Conservation (phyloP, 2,329 filamentous ascomycete genomes). For the Penicillium sp. region DNA sequence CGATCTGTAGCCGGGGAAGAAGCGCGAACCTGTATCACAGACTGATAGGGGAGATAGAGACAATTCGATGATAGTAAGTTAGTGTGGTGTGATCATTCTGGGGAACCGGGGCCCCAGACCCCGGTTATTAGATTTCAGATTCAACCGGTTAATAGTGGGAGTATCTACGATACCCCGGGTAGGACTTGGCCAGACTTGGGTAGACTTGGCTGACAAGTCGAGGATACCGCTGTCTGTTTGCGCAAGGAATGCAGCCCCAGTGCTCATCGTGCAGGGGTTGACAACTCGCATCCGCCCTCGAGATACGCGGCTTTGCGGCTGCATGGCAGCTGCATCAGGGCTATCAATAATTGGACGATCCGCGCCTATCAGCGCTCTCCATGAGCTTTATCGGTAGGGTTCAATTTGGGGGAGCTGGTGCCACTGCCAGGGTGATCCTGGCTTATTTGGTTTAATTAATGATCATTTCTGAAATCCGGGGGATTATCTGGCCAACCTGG, state of each 20-base stretch:
- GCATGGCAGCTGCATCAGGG: slow-evolving; percentile 14
- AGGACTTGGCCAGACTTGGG: too few species aligned
- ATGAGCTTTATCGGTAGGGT: background rate
- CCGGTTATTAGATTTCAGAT: slow-evolving; percentile 4
- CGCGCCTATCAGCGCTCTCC: slow-evolving; percentile 20
- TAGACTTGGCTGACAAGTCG: too few species aligned
- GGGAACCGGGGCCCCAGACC: background rate
- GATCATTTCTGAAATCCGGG: slow-evolving; percentile 1
- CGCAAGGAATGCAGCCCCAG: slow-evolving; percentile 5
- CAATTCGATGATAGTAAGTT: background rate
- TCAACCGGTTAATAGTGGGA: background rate
- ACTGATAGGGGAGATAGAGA: background rate
- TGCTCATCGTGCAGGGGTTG: slow-evolving; percentile 5
- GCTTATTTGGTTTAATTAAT: background rate
- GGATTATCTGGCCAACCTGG: slow-evolving; percentile 3
- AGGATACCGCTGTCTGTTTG: background rate
- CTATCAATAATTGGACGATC: slow-evolving; percentile 20
- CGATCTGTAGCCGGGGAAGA: background rate
- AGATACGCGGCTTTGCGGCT: slow-evolving; percentile 22
- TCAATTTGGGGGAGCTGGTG: background rate
- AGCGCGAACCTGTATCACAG: background rate
- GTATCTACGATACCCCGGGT: background rate
- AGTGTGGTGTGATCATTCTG: background rate
- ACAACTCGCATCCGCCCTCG: slow-evolving; percentile 5
- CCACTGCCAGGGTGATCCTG: background rate